These are phyloP conservation scores for Aspergillus aculeatinus DNA, from an alignment of 2,329 filamentous ascomycete species.

Conservation along the genomic window DNA sequence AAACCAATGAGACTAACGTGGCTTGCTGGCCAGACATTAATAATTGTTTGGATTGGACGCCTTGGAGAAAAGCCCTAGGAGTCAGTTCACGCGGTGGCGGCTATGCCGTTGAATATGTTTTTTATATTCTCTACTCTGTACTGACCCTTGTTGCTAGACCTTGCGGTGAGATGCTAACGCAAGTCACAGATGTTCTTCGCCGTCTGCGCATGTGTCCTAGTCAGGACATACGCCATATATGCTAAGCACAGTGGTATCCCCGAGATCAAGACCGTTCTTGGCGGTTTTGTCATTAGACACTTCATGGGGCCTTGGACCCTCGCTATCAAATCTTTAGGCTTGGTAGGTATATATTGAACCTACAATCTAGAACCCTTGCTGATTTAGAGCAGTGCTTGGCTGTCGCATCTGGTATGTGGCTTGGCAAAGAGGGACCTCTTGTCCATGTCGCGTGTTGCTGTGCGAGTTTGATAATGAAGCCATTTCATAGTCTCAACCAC, in stretches of 20 bases:
- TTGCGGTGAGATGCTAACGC: conserved; percentile 22
- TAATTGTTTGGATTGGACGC: conserved; percentile 81
- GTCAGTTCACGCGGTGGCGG: conserved; percentile 64
- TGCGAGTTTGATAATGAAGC: conserved; percentile 88
- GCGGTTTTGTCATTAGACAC: conserved; percentile 85
- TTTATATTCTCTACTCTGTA: conserved; percentile 84
- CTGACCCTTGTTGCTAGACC: conserved; percentile 24
- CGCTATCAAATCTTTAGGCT: conserved; percentile 80
- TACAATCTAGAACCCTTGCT: conserved; percentile 19
- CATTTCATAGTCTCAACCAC: conserved; percentile 74
- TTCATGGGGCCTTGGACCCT: conserved; percentile 89
- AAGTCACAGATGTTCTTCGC: conserved; percentile 69
- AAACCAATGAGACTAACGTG: conserved; percentile 15
- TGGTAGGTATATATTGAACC: conserved; percentile 54
- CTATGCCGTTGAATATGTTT: conserved; percentile 83
- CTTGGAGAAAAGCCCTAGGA: conserved; percentile 76
- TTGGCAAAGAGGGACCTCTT: conserved; percentile 92
- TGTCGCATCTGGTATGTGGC: conserved; percentile 91
- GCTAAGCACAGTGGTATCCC: conserved; percentile 95
- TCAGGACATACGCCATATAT: conserved; percentile 80
- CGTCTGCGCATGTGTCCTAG: conserved; percentile 71
- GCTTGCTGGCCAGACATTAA: conserved; percentile 55
- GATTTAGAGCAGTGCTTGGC: conserved; percentile 68
- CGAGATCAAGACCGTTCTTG: conserved; percentile 94
- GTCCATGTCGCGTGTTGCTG: conserved; percentile 98